phyloP scores from a whole-genome alignment of 192 early-diverging fungal genomes.

The Hyaloraphidium curvatum region DNA sequence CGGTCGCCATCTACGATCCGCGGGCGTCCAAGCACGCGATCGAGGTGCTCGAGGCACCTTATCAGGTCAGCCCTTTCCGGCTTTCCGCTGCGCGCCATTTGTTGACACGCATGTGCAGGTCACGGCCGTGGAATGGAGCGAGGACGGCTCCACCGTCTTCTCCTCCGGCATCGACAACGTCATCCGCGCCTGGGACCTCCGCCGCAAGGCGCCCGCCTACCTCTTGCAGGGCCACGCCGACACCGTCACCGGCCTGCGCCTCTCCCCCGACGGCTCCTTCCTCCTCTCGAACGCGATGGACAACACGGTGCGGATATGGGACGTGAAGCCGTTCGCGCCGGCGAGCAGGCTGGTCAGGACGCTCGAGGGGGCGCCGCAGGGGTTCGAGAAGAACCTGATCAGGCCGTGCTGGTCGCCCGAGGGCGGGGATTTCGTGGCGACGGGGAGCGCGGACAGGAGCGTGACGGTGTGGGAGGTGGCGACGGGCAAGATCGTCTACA shows the following conservation, averaged over 20 bases:
- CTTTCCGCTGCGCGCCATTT: conserved; percentile 39
- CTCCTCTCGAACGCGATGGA: conserved; percentile 82
- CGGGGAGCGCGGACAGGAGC: conserved; percentile 65
- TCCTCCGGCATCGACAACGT: conserved; percentile 77
- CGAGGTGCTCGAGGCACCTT: too few species aligned
- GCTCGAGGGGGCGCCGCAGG: conserved; percentile 81
- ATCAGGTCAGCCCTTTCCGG: too few species aligned
- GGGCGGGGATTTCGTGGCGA: conserved; percentile 61
- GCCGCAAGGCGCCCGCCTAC: conserved; percentile 43
- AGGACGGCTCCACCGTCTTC: conserved; percentile 60
- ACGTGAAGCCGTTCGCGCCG: conserved; percentile 71
- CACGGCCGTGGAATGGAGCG: conserved; percentile 54
- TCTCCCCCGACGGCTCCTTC: conserved; percentile 67
- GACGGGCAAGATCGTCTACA: conserved; percentile 67
- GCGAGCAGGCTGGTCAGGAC: conserved; percentile 53
- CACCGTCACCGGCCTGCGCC: conserved; percentile 64
- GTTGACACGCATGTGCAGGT: conserved; percentile 41
- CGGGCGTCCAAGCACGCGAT: conserved; percentile 3
- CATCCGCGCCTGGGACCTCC: conserved; percentile 77
- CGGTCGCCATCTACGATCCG: conserved; percentile 33
- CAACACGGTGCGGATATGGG: conserved; percentile 90
- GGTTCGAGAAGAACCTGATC: conserved; percentile 85
- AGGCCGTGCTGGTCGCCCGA: conserved; percentile 76
- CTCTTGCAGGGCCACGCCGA: conserved; percentile 66
- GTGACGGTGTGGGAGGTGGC: conserved; percentile 77